Evolutionary conservation across 345 rosid species (phyloP).

Genomic region (Zanthoxylum bungeanum): DNA sequence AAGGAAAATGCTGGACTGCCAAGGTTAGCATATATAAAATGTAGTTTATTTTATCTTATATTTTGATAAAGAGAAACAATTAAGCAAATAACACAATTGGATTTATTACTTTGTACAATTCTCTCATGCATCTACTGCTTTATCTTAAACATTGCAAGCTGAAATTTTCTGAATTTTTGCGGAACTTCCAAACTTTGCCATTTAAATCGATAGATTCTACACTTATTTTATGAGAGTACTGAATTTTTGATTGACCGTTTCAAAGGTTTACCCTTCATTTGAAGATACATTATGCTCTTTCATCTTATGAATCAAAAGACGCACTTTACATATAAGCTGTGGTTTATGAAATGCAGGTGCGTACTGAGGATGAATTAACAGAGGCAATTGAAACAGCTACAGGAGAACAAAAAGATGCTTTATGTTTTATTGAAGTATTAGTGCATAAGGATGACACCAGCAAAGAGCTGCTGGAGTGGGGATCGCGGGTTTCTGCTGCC

Average conservation of each 20-base stretch:
- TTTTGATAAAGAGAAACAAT: not conserved
- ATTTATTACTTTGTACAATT: not conserved
- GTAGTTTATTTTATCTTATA: not conserved
- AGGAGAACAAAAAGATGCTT: slow-evolving; percentile 42
- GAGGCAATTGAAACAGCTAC: slow-evolving; percentile 44
- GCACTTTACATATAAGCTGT: not conserved
- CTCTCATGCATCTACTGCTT: not conserved
- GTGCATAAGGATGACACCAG: slow-evolving; percentile 78
- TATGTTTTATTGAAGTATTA: slow-evolving; percentile 63
- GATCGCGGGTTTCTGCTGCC: slow-evolving; percentile 65
- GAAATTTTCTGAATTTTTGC: not conserved
- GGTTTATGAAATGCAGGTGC: slow-evolving; percentile 35
- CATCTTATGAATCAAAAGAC: not conserved
- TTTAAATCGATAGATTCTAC: not conserved
- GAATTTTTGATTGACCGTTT: not conserved
- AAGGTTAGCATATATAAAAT: slow-evolving; percentile 36
- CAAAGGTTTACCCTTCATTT: not conserved
- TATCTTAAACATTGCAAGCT: not conserved
- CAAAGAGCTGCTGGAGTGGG: slow-evolving; percentile 84
- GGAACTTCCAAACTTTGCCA: not conserved
- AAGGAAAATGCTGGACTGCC: slow-evolving; percentile 77
- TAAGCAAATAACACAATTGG: not conserved
- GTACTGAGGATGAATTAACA: slow-evolving; percentile 45
- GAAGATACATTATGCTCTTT: not conserved
- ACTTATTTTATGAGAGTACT: not conserved